Evolutionary conservation across 768 basidiomycete species (phyloP).

Genomic region (Amanita jacksonii): DNA sequence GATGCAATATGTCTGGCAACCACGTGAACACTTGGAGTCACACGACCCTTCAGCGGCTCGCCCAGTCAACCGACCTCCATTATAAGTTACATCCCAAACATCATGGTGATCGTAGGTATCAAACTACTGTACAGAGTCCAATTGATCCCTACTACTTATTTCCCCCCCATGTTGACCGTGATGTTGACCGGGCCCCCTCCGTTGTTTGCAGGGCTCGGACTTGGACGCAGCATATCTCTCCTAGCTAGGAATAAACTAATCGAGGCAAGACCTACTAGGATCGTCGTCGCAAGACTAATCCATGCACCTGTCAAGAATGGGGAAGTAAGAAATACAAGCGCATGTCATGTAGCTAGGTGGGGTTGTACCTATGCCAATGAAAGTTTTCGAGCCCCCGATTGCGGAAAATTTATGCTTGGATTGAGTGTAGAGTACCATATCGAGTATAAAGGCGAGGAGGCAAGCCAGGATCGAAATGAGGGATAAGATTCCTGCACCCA

Average conservation of each 20-base stretch:
- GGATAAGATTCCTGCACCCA: conserved; percentile 55
- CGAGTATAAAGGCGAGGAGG: conserved; percentile 65
- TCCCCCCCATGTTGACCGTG: conserved; percentile 24
- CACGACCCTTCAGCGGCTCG: too few species aligned
- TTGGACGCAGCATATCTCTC: conserved; percentile 40
- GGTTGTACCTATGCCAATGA: conserved; percentile 51
- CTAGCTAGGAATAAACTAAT: conserved; percentile 66
- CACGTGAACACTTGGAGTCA: too few species aligned
- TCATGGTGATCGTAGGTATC: not conserved
- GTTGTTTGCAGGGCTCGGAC: too few species aligned
- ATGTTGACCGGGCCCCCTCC: conserved; percentile 21
- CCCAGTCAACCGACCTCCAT: too few species aligned
- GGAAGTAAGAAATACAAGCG: not conserved
- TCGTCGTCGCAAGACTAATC: conserved; percentile 59
- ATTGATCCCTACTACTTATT: not conserved
- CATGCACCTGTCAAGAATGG: conserved; percentile 48
- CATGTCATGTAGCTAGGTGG: not conserved
- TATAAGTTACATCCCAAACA: not conserved
- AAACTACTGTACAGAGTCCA: too few species aligned
- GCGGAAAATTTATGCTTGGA: conserved; percentile 49
- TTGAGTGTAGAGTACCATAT: conserved; percentile 62
- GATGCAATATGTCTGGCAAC: too few species aligned
- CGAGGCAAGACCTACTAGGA: conserved; percentile 56
- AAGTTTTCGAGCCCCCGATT: conserved; percentile 38
- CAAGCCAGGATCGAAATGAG: conserved; percentile 64